Conservation (phyloP, 345 rosid species). For the Brassica incana region DNA sequence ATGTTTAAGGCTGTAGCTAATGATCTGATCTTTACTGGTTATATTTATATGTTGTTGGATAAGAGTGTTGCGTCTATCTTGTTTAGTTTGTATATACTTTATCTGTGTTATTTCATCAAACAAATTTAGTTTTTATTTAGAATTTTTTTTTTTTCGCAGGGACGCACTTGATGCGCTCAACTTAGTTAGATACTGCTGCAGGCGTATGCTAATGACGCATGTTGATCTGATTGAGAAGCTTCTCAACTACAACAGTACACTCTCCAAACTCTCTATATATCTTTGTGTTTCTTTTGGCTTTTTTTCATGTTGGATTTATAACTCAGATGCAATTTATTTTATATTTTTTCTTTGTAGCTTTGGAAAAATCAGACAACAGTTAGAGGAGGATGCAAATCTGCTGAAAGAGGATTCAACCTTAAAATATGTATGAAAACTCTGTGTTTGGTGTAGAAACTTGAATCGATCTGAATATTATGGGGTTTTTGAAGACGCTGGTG, state of each 20-base stretch:
- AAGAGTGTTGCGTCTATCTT: neutral
- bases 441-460: neutral
- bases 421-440: neutral
- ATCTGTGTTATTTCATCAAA: neutral
- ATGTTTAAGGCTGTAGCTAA: neutral
- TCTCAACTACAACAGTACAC: conserved; percentile 86
- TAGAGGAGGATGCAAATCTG: conserved; percentile 32
- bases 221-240: conserved; percentile 99
- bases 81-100: neutral
- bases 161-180: conserved; percentile 95
- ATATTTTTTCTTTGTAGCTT: conserved; percentile 46
- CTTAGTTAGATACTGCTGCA: conserved; percentile 88
- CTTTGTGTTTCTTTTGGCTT: neutral
- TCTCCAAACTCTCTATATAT: conserved; percentile 21
- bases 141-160: conserved; percentile 44
- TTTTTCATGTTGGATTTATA: neutral
- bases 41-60: neutral
- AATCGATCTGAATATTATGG: conserved; percentile 7
- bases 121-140: neutral
- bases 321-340: too few species aligned
- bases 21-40: neutral
- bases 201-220: conserved; percentile 99
- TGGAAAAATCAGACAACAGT: conserved; percentile 67
- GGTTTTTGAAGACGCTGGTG: neutral
- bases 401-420: neutral